Base-by-base conservation (phyloP, 2,329 filamentous ascomycete genomes). In the Penicillium sp. region DNA sequence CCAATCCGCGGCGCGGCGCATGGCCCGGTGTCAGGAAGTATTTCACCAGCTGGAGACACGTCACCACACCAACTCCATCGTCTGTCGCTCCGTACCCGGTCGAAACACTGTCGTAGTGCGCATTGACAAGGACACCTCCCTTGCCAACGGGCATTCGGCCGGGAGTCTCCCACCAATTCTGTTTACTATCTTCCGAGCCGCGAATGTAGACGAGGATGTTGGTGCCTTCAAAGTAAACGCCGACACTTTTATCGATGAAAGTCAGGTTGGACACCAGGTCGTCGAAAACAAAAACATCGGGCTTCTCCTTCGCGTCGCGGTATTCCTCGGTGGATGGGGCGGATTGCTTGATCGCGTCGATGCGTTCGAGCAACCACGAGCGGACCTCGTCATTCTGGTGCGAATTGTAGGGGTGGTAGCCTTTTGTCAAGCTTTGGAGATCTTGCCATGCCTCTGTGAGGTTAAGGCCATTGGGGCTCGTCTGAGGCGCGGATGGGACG, bases 41-140 rank as follows among this genome's bases (percentile, higher is more conserved):
- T 61, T 88, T 90, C 60, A 97, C 82, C 49, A 97, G 79, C 73
- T 97, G 92, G 48, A 97, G 81, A 42, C 93, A 80, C 0, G 89
- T 89, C n/a, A 96, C 86, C 23, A 95, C 91, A 29, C 92, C 92
- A 61, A 96, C 87, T 8, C 93, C 94, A 73, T 97, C 91, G 69
- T 99, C 94, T 2, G 94, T 97, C 17, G 94, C 93, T 48, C 94
- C 94, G 66, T 87, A 96, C 1, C 91, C 93, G 3, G 92, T 96
- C 15, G 92, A 90, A 6, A 97, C 94, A 57, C 89, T 93, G 76
- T 96, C 94, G 71, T 94, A 96, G 72, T 97, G 94, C 19, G 93
- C 93, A 73, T 97, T 97, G 65, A 97, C 89, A 45, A 99, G 82
- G 19, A 96, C 91, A 33, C 92, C 91, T 19, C 90, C 89, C 60